These are phyloP conservation scores for Aspergillus carlsbadensis DNA, from an alignment of 495 filamentous ascomycete species.

Conservation along the genomic window DNA sequence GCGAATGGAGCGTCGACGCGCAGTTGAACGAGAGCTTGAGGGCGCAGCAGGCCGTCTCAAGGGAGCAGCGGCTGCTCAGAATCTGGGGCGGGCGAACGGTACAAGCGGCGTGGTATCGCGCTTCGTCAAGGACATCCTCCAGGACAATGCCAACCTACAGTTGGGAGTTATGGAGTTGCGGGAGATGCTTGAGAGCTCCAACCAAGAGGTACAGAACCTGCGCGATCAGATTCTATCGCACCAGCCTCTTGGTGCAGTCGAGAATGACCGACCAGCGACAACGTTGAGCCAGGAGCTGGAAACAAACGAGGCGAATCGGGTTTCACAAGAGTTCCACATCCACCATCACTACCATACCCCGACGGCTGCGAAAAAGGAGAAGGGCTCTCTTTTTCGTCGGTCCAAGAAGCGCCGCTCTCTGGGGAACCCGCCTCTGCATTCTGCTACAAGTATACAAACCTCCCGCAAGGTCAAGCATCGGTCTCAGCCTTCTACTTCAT, in stretches of 20 bases:
- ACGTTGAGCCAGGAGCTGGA: slow-evolving; percentile 71
- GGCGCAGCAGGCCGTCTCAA: slow-evolving; percentile 74
- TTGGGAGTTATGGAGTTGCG: slow-evolving; percentile 84
- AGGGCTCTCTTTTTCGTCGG: slow-evolving; percentile 47
- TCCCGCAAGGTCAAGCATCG: slow-evolving; percentile 41
- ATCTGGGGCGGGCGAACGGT: slow-evolving; percentile 52
- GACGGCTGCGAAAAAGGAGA: slow-evolving; percentile 51
- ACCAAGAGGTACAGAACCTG: slow-evolving; percentile 85
- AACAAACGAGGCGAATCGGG: slow-evolving; percentile 45
- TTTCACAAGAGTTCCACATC: slow-evolving; percentile 78
- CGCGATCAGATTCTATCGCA: slow-evolving; percentile 81
- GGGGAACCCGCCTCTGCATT: slow-evolving; percentile 59
- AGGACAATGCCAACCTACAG: slow-evolving; percentile 93
- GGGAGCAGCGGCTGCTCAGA: slow-evolving; percentile 68
- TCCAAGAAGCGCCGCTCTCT: slow-evolving; percentile 67
- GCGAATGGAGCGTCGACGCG: slow-evolving; percentile 73
- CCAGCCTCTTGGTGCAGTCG: slow-evolving; percentile 56
- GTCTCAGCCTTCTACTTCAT: slow-evolving; percentile 46
- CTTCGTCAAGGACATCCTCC: slow-evolving; percentile 92
- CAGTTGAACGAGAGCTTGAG: slow-evolving; percentile 73
- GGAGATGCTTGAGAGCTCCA: slow-evolving; percentile 89
- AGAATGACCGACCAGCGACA: slow-evolving; percentile 31
- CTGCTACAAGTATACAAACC: slow-evolving; percentile 43
- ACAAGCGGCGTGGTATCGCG: slow-evolving; percentile 72
- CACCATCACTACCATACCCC: slow-evolving; percentile 89